phyloP scores from a whole-genome alignment of 2,329 filamentous ascomycete genomes.

The Diaporthe ampelina region DNA sequence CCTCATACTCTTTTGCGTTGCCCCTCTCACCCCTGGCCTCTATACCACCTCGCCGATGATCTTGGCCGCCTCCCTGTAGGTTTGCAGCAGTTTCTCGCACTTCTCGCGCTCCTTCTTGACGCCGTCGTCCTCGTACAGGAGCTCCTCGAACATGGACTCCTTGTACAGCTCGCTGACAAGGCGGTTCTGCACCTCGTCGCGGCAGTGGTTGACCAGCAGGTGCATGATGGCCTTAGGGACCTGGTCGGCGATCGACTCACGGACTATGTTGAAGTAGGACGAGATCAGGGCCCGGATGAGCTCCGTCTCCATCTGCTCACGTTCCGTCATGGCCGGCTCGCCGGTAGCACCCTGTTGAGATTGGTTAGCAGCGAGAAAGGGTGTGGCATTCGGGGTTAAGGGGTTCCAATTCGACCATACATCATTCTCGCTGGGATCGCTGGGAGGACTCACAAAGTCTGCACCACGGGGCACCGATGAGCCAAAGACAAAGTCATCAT shows the following conservation, averaged over 20 bases:
- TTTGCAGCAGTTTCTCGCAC: conserved; percentile 94
- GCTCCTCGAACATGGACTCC: conserved; percentile 89
- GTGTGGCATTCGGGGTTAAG: background rate
- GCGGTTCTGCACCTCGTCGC: conserved; percentile 97
- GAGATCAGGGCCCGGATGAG: conserved; percentile 96
- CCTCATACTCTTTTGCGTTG: background rate
- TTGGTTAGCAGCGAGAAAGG: conserved; percentile 44
- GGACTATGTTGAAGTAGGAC: conserved; percentile 99
- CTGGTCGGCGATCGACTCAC: conserved; percentile 98
- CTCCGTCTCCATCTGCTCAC: conserved; percentile 97
- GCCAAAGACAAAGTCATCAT: conserved; percentile 55
- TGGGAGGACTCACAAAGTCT: conserved; percentile 68
- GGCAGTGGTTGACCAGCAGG: conserved; percentile 96
- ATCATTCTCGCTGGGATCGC: conserved; percentile 33
- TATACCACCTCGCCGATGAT: conserved; percentile 96
- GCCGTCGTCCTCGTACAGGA: conserved; percentile 96
- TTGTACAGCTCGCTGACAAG: conserved; percentile 97
- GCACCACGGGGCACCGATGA: conserved; percentile 59
- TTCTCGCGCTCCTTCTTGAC: conserved; percentile 99
- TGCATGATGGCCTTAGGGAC: conserved; percentile 99
- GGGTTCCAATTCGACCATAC: conserved; percentile 25
- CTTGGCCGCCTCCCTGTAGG: conserved; percentile 97
- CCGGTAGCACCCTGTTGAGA: conserved; percentile 67
- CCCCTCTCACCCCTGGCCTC: conserved; percentile 22
- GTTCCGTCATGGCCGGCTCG: conserved; percentile 92